phyloP scores from a whole-genome alignment of 257 asterid species.

The Catharanthus roseus region DNA sequence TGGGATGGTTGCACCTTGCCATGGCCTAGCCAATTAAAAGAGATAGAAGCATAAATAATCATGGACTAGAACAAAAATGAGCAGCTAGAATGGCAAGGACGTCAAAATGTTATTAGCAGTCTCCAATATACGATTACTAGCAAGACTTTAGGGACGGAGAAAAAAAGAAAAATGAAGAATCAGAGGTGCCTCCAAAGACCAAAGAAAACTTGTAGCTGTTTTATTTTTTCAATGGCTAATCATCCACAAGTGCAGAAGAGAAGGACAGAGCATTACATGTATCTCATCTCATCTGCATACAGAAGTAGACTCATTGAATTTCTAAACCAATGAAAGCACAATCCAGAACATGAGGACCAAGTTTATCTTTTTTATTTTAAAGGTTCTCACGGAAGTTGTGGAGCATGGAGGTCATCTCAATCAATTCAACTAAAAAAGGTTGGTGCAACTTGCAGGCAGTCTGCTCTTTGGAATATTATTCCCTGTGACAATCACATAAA shows the following conservation, averaged over 20 bases:
- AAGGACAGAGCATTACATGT: background rate
- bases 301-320: background rate
- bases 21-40: conserved; percentile 53
- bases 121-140: background rate
- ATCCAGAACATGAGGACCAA: background rate
- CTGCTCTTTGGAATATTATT: background rate
- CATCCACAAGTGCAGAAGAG: background rate
- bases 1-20: conserved; percentile 79
- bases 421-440: background rate
- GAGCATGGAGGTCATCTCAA: background rate
- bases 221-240: background rate
- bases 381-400: background rate
- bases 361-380: background rate
- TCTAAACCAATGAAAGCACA: background rate
- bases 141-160: background rate
- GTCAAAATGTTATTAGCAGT: background rate
- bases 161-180: background rate
- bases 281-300: background rate
- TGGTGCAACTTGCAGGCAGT: background rate
- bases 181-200: background rate
- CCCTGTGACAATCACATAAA: too few species aligned
- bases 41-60: conserved; percentile 6
- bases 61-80: background rate
- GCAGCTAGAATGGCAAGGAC: background rate
- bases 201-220: background rate